A percentile compares a stretch with the other conserved stretches of the same genome.
These are phyloP conservation scores for Botrytis pseudocinerea DNA, from an alignment of 2,329 filamentous ascomycete genomes.

Conservation along the genomic window DNA sequence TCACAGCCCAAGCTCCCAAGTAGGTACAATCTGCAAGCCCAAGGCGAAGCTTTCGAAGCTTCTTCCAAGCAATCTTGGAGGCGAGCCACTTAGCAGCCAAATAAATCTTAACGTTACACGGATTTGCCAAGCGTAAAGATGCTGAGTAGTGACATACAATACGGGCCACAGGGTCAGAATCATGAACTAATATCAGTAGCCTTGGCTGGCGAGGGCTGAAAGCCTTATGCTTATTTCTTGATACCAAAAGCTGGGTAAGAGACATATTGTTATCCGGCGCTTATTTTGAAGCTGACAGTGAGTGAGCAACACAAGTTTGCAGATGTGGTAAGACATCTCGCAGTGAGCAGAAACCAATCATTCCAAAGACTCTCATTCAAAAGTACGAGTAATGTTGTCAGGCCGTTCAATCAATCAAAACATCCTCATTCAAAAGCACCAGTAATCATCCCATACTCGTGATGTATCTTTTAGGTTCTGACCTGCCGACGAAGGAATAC, in stretches of 20 bases:
- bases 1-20: not conserved
- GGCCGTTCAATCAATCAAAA: not conserved
- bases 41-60: slow-evolving; percentile 14
- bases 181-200: not conserved
- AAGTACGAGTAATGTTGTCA: not conserved
- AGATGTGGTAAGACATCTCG: not conserved
- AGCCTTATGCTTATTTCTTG: not conserved
- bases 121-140: not conserved
- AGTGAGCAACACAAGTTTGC: not conserved
- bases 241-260: not conserved
- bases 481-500: not conserved
- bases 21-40: slow-evolving; percentile 6
- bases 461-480: not conserved
- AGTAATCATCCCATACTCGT: not conserved
- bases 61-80: not conserved
- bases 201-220: not conserved
- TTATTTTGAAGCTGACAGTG: not conserved
- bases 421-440: not conserved
- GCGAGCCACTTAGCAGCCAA: not conserved
- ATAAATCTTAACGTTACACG: not conserved
- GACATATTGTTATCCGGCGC: not conserved
- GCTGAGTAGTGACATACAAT: not conserved
- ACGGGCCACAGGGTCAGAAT: not conserved
- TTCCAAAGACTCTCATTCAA: not conserved
- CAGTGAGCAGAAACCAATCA: not conserved